These are phyloP conservation scores for Aspergillus tamarii DNA, from an alignment of 2,329 filamentous ascomycete genomes.

Conservation along the genomic window DNA sequence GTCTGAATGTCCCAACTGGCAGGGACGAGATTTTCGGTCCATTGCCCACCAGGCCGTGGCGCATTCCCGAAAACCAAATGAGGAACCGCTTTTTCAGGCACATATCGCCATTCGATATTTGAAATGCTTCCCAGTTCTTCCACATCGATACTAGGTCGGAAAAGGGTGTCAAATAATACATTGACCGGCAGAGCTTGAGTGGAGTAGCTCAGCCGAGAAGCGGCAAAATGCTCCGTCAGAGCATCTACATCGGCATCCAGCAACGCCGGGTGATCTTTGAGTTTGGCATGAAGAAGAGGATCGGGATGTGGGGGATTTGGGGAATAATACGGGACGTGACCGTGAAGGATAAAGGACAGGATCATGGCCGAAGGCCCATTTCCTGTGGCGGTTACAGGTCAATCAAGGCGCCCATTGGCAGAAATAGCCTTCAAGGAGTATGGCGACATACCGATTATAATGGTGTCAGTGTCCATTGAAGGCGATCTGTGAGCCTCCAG, in stretches of 20 bases:
- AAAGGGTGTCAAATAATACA: constrained; percentile 61
- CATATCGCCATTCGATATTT: constrained; percentile 58
- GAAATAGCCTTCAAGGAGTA: constrained; percentile 13
- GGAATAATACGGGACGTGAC: constrained; percentile 61
- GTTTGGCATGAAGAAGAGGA: constrained; percentile 58
- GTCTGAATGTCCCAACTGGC: constrained; percentile 61
- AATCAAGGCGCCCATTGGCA: constrained; percentile 19
- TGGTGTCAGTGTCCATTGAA: constrained; percentile 45
- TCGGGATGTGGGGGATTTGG: constrained; percentile 58
- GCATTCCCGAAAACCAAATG: constrained; percentile 60
- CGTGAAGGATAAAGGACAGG: constrained; percentile 65
- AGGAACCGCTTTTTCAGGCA: constrained; percentile 54
- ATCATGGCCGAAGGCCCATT: constrained; percentile 66
- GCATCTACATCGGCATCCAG: constrained; percentile 51
- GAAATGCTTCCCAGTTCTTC: constrained; percentile 55
- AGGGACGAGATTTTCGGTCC: constrained; percentile 57
- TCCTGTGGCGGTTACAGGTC: constrained; percentile 43
- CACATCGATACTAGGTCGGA: constrained; percentile 62
- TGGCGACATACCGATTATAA: constrained; percentile 47
- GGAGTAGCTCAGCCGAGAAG: constrained; percentile 62
- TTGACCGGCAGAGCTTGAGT: constrained; percentile 64
- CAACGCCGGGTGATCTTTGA: constrained; percentile 52
- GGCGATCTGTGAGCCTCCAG: constrained; percentile 30
- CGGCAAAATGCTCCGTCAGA: constrained; percentile 60
- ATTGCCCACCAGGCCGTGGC: constrained; percentile 59